These are phyloP conservation scores for Cladophialophora carrionii DNA, from an alignment of 2,329 filamentous ascomycete genomes.

Conservation along the genomic window DNA sequence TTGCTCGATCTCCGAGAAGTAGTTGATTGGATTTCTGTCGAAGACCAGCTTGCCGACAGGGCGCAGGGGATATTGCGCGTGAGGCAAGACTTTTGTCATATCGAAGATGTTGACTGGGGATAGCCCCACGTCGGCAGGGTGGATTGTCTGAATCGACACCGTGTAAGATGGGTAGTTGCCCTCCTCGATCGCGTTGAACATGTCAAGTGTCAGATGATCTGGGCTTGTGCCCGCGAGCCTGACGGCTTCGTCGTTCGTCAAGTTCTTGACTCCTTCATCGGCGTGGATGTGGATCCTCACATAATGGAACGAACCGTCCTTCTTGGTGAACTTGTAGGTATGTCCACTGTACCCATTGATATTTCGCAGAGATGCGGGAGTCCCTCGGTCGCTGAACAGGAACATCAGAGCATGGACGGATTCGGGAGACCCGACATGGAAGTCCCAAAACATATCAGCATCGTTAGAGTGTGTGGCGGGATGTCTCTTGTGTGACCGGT, in stretches of 20 bases:
- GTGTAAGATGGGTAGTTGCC: conserved; percentile 67
- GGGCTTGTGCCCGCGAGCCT: conserved; percentile 61
- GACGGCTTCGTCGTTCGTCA: conserved; percentile 61
- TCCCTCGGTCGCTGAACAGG: conserved; percentile 68
- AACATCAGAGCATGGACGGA: conserved; percentile 66
- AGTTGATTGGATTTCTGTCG: conserved; percentile 68
- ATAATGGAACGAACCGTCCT: conserved; percentile 68
- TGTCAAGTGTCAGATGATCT: conserved; percentile 65
- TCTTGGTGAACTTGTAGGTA: conserved; percentile 68
- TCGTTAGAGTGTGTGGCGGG: conserved; percentile 70
- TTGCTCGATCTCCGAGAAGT: conserved; percentile 69
- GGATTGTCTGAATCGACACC: conserved; percentile 66
- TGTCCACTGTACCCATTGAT: conserved; percentile 72
- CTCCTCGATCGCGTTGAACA: conserved; percentile 65
- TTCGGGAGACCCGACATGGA: conserved; percentile 64
- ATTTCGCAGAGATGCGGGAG: conserved; percentile 66
- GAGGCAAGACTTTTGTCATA: conserved; percentile 71
- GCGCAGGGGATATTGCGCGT: conserved; percentile 63
- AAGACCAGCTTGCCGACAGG: conserved; percentile 66
- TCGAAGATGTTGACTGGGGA: conserved; percentile 69
- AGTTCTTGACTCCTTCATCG: conserved; percentile 64
- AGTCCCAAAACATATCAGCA: conserved; percentile 72
- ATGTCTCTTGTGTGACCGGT: conserved; percentile 75
- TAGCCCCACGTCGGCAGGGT: conserved; percentile 63
- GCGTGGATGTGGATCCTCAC: conserved; percentile 67